A percentile compares a stretch with the other conserved stretches of the same genome.
Conservation (phyloP, 805 yeast genomes). For the Cyberlindnera maritima region DNA sequence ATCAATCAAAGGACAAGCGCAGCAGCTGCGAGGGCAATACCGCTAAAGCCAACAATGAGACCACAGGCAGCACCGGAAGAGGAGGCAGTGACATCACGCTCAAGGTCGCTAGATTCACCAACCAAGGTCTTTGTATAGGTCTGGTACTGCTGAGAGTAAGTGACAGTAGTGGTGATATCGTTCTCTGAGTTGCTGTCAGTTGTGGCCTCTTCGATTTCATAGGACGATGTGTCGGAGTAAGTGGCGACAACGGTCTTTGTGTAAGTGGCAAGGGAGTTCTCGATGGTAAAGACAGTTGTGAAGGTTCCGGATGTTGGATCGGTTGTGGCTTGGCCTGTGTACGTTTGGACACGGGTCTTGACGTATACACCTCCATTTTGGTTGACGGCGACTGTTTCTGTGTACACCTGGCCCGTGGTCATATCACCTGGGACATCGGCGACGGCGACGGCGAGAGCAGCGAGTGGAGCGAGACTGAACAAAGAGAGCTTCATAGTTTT, state of each 20-base stretch:
- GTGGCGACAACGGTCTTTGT: constrained; percentile 7
- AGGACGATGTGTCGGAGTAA: not conserved
- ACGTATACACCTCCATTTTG: constrained; percentile 2
- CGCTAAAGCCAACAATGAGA: not conserved
- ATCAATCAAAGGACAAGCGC: not conserved
- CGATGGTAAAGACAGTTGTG: constrained; percentile 6
- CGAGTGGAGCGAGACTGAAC: not conserved
- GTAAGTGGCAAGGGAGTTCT: constrained; percentile 3
- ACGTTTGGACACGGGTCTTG: constrained; percentile 4
- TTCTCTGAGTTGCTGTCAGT: not conserved
- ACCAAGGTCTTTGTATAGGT: constrained; percentile 2
- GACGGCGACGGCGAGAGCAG: not conserved
- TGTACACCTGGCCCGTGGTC: constrained; percentile 3
- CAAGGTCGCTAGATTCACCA: not conserved
- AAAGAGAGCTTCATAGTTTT: not conserved
- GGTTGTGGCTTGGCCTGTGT: not conserved
- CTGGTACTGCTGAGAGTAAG: constrained; percentile 2
- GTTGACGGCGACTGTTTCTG: not conserved
- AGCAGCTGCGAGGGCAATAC: not conserved
- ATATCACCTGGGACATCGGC: not conserved
- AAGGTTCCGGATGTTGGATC: constrained; percentile 7
- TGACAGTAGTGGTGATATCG: not conserved
- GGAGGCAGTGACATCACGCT: not conserved
- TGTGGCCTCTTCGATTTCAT: not conserved
- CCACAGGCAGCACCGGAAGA: not conserved